Evolutionary conservation across 345 rosid species (phyloP).

Genomic region (Eucalyptus coolabah): DNA sequence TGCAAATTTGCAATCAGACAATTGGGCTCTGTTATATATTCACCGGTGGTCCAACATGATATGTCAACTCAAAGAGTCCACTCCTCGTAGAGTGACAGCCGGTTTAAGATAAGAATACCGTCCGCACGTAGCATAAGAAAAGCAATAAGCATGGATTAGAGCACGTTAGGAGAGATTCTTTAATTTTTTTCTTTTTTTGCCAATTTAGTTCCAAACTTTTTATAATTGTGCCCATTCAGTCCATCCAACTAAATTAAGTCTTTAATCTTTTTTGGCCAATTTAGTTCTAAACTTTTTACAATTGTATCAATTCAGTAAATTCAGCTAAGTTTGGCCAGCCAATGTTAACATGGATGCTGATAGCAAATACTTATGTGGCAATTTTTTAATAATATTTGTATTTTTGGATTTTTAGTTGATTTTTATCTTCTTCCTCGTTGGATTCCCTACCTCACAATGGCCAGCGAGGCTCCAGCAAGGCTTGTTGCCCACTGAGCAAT

Average conservation of each 20-base stretch:
- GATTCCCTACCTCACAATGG: accelerated
- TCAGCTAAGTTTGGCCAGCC: accelerated
- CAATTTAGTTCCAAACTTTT: accelerated
- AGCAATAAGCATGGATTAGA: background rate
- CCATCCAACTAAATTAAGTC: too few species aligned
- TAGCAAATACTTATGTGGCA: accelerated
- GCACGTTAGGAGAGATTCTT: background rate
- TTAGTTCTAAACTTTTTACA: too few species aligned
- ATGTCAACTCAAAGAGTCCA: background rate
- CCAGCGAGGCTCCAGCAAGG: accelerated
- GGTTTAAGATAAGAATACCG: background rate
- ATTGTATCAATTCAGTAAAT: accelerated
- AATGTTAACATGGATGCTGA: accelerated
- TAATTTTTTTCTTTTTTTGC: too few species aligned
- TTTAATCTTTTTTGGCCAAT: too few species aligned
- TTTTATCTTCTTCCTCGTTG: too few species aligned
- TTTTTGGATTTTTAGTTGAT: accelerated
- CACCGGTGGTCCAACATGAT: background rate
- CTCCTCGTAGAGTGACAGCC: background rate
- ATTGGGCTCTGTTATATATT: background rate
- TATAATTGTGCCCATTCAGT: accelerated
- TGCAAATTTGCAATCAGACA: background rate
- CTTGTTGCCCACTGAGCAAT: too few species aligned
- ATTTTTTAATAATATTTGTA: too few species aligned
- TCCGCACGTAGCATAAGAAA: background rate